Percentiles rank a stretch among this genome's conserved stretches.
phyloP scores from a whole-genome alignment of 345 rosid species.

The Excoecaria cochinchinensis region DNA sequence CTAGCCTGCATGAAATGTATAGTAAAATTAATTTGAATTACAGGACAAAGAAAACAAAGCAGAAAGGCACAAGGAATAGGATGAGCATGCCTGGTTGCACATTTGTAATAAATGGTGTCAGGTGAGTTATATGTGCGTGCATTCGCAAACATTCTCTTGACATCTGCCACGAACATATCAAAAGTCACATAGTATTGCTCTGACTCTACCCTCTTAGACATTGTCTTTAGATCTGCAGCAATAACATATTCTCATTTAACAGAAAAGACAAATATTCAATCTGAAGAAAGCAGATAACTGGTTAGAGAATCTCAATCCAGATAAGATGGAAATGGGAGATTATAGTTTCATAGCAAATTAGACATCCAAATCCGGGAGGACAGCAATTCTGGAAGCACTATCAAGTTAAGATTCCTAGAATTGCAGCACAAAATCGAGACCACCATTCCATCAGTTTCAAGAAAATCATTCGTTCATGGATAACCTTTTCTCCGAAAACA shows the following conservation, averaged over 20 bases:
- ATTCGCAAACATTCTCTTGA: constrained; percentile 87
- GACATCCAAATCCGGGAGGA: neutral
- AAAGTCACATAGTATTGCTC: constrained; percentile 91
- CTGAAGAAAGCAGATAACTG: neutral
- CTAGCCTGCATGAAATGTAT: constrained; percentile 59
- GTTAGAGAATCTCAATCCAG: neutral
- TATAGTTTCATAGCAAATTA: neutral
- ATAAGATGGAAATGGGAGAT: neutral
- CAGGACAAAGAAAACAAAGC: neutral
- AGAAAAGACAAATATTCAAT: neutral
- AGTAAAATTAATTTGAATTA: constrained; percentile 1
- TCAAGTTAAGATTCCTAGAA: neutral
- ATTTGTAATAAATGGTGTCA: constrained; percentile 87
- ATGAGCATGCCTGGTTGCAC: constrained; percentile 65
- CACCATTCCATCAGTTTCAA: neutral
- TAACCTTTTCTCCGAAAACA: neutral
- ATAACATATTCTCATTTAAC: neutral
- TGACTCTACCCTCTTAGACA: constrained; percentile 87
- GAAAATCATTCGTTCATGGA: too few species aligned
- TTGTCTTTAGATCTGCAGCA: constrained; percentile 81
- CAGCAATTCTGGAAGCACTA: neutral
- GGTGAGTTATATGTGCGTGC: constrained; percentile 91
- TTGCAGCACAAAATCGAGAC: too few species aligned
- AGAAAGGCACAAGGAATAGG: neutral
- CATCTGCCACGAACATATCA: constrained; percentile 96